Percentiles rank a stretch among this genome's conserved stretches.
phyloP scores from a whole-genome alignment of 2,329 filamentous ascomycete genomes.

The Colletotrichum abscissum region DNA sequence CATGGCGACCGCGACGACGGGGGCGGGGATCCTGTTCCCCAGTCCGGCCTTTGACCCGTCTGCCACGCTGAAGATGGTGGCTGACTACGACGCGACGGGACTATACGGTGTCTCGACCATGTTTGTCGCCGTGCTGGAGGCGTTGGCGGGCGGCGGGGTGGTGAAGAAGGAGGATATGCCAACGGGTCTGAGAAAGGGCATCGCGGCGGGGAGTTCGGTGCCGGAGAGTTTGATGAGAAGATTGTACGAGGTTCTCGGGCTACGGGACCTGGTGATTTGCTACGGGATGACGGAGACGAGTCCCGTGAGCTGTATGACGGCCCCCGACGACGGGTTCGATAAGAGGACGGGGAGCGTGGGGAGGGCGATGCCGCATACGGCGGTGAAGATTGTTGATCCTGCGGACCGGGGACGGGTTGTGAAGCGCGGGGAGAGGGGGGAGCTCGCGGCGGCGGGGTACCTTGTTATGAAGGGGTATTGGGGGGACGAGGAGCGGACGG shows the following conservation, averaged over 20 bases:
- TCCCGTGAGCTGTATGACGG: constrained; percentile 84
- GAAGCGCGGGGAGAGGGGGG: constrained; percentile 75
- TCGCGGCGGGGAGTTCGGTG: constrained; percentile 88
- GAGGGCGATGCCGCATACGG: constrained; percentile 83
- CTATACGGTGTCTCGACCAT: constrained; percentile 95
- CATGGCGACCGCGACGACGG: constrained; percentile 89
- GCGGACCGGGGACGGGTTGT: constrained; percentile 68
- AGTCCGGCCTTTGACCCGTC: constrained; percentile 86
- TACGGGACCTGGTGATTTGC: constrained; percentile 89
- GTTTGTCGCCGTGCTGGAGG: constrained; percentile 88
- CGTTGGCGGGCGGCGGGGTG: constrained; percentile 63
- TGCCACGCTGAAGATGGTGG: constrained; percentile 71
- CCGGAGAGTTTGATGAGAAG: constrained; percentile 84
- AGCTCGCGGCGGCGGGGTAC: constrained; percentile 87
- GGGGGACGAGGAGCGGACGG: constrained; percentile 76
- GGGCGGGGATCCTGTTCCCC: constrained; percentile 85
- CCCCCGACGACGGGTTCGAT: constrained; percentile 77
- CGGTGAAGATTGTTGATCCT: constrained; percentile 79
- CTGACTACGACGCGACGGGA: constrained; percentile 66
- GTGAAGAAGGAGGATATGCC: constrained; percentile 43
- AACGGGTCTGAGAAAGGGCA: constrained; percentile 79
- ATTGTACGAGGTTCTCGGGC: constrained; percentile 78
- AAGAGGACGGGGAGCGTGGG: constrained; percentile 84
- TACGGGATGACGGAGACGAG: constrained; percentile 97
- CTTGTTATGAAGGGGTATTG: constrained; percentile 93